Base-by-base conservation (phyloP, 2,329 filamentous ascomycete species). In the Colletotrichum tropicale region DNA sequence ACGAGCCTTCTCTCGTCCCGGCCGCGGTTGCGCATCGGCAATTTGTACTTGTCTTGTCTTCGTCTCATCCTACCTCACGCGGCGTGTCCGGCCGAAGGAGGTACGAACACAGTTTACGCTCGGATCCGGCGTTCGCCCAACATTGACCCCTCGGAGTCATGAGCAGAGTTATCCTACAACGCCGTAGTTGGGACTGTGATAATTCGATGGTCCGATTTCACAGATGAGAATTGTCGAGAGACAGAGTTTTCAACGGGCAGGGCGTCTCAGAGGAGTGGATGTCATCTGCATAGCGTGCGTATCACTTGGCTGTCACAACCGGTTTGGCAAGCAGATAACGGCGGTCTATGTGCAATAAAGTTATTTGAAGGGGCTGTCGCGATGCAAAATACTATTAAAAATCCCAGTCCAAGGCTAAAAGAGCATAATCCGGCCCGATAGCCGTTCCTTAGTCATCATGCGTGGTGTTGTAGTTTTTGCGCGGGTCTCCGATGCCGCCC, bases 401-500 rank as follows among this genome's bases (percentile, higher is more conserved):
- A 38, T 18, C 55, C 24, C 21, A 38, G 30, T 26, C 16, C 24
- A 21, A 58, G 52, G 66, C 32, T 60, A 10, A 30, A 68, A 60
- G 15, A 36, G 43, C 12, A 34, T 32, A 62, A 32, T 26, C 67
- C 56, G 26, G 26, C 56, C 34, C 67, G 34, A 58, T 21, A 52
- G 15, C 9, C 24, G 48, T 28, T n/a, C 12, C 24, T 70, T 38
- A 70, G 67, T 70, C 38, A 62, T 76, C 66, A 24, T 75, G 32
- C 56, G 81, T 80, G 75, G 81, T 80, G 76, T 84, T 81, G 76
- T 88, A 88, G 72, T 82, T 85, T 76, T 81, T 83, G 75, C 84
- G 82, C 28, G 86, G 85, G 77, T 87, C 87, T 24, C 88, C 88
- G 52, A 89, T 89, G 60, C 88, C 88, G 7, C 88, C 88, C 0